These are phyloP conservation scores for Aspergillus sp. DNA, from an alignment of 2,329 filamentous ascomycete species.

Conservation along the genomic window DNA sequence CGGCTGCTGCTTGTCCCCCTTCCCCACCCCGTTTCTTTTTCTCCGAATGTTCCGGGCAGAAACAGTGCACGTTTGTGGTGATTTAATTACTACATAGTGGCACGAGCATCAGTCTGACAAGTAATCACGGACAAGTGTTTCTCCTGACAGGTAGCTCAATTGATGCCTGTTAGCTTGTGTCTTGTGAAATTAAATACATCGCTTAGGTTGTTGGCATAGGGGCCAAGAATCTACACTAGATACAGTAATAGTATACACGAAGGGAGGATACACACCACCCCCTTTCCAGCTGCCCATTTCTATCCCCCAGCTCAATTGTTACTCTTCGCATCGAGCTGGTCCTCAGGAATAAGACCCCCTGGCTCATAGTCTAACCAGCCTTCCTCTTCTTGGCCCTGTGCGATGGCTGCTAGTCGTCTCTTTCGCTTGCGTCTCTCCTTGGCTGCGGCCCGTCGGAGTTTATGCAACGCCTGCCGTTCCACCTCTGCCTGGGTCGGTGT, in stretches of 20 bases:
- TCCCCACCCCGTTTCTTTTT: no score
- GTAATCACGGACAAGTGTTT: not conserved
- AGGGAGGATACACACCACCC: not conserved
- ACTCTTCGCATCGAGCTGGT: conserved; percentile 7
- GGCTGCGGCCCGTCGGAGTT: conserved; percentile 18
- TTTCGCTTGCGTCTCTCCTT: conserved; percentile 27
- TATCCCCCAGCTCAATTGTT: not conserved
- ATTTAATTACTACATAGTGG: not conserved
- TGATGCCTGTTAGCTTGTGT: not conserved
- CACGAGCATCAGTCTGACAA: not conserved
- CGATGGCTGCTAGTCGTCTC: conserved; percentile 23
- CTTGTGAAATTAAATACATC: not conserved
- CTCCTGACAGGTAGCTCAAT: not conserved
- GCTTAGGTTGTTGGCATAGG: not conserved
- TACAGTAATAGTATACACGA: not conserved
- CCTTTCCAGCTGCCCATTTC: not conserved
- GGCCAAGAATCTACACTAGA: not conserved
- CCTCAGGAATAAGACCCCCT: conserved; percentile 20
- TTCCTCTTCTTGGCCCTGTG: conserved; percentile 22
- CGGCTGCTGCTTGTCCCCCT: not conserved
- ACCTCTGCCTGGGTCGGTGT: conserved; percentile 3
- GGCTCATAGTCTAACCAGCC: conserved; percentile 27
- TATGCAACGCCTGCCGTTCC: conserved; percentile 10
- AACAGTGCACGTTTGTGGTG: not conserved
- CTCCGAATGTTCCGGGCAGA: not conserved